Evolutionary conservation across 2,329 filamentous ascomycete genomes (phyloP), one percentile per base, ranked within the genome.

Genomic region (Penicillium sp.): DNA sequence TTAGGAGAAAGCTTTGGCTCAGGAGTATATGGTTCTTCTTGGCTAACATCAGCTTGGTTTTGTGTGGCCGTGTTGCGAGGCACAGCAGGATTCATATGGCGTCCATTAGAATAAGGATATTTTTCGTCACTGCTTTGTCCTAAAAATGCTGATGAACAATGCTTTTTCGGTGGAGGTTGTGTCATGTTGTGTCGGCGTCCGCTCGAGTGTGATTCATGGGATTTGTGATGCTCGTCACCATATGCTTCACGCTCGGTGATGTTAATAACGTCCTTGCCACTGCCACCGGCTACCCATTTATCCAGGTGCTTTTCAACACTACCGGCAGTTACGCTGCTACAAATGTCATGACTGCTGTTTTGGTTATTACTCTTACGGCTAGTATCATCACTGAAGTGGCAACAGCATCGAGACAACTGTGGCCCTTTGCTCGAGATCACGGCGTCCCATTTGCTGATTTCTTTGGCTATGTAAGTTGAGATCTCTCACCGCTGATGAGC

Each of bases 341-440:
- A 0, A 76, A 77, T 2, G 74, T 77, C 23, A 81, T 83, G 79
- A 73, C 76, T 0, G 65, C 74, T 3, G 72, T 83, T 16, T 66
- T 83, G 5, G 72, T 82, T 3, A 65, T 81, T 20, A 77, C 81
- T 30, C 68, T 78, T 4, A 75, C 77, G 1, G 77, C 74, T 26
- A 77, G 77, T 33, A 79, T 76, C 9, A 78, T 82, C 21, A 79
- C 78, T 1, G 79, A 81, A 58, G 76, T 86, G 0, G 81, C 80
- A 1, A 81, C 84, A 0, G 81, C 82, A 0, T 83, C 82, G 0
- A 76, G 82, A 11, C 77, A 83, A 57, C 76, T 81, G 12, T 84
- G 79, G 78, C 79, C 82, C 0, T 83, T 84, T 63, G 72, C 74
- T 6, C 69, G 74, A 35, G 74, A 77, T 57, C 62, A 66, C 43